Conservation (phyloP, 2,329 filamentous ascomycete genomes). For the Aspergillus sp. region DNA sequence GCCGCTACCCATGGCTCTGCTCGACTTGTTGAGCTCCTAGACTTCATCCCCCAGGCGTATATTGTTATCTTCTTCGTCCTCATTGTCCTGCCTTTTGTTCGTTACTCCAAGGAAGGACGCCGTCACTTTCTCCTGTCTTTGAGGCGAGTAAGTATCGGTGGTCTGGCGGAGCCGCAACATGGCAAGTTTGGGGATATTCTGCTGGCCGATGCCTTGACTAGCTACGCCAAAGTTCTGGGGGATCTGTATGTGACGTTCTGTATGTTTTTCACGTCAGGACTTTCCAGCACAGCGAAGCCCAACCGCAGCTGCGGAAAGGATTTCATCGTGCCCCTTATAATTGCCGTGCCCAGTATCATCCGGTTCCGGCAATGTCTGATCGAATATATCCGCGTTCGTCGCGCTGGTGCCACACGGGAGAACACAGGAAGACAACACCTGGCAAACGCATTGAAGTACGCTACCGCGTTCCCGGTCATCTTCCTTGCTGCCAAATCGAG, state of each 20-base stretch:
- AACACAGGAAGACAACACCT: constrained; percentile 81
- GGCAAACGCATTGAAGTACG: constrained; percentile 90
- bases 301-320: constrained; percentile 73
- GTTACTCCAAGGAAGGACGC: constrained; percentile 61
- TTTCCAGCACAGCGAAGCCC: constrained; percentile 69
- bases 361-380: constrained; percentile 87
- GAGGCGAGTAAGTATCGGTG: constrained; percentile 71
- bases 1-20: constrained; percentile 62
- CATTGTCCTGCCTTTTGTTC: constrained; percentile 65
- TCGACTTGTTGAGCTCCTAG: constrained; percentile 63
- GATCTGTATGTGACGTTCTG: constrained; percentile 83
- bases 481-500: constrained; percentile 68
- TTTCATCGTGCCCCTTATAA: constrained; percentile 73
- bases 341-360: constrained; percentile 74
- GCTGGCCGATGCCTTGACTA: constrained; percentile 87
- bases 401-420: constrained; percentile 37
- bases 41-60: constrained; percentile 79
- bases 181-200: constrained; percentile 93
- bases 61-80: constrained; percentile 63
- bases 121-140: constrained; percentile 67
- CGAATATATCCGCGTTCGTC: constrained; percentile 67
- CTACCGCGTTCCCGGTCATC: constrained; percentile 88
- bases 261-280: constrained; percentile 72
- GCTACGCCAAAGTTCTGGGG: constrained; percentile 84
- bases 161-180: constrained; percentile 74